Base-by-base conservation (phyloP, 768 basidiomycete genomes). In the Phanerodontia chrysosporium region DNA sequence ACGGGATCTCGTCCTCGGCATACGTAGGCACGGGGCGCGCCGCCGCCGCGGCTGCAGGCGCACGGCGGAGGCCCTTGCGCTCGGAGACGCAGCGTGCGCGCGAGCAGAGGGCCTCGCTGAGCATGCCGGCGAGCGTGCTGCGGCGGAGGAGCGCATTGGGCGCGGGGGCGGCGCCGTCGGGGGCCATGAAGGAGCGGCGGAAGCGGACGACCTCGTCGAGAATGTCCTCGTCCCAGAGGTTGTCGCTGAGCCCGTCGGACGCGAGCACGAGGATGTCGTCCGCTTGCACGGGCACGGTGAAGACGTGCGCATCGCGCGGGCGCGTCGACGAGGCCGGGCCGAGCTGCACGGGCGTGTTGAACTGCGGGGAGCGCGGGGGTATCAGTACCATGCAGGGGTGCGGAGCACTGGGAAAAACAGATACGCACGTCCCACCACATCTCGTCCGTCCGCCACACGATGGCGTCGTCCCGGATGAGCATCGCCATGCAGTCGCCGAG, bases 401-500 rank as follows among this genome's bases (percentile, higher is more conserved):
- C 22, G 24, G 56, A 42, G 51, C 16, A 13, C 42, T 18, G 10
- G n/a, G 24, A 46, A 18, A 18, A 39, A 57, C 21, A 21, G 22
- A 30, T 45, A 29, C 84, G 69, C 67, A 85, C 84, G 14, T 79
- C 81, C 82, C 92, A 94, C 84, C 94, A 95, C 91, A 96, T 95
- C 72, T 97, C 95, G 45, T 90, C 83, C 51, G 86, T 90, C 30
- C 94, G 80, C 86, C 93, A 97, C 1, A 85, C 83, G 45, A 97
- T 85, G 55, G 83, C 78, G 46, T 89, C 83, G 6, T 82, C 86
- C 2, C 95, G 83, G 21, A 98, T 84, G 22, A 97, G 79, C 80
- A 92, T 88, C 24, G 87, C 86, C 82, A 89, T 89, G 69, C 92
- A 92, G 66, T 95, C 92, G 9, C 93, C 92, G 8, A 95, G 71